Evolutionary conservation across 352 stramenopile genomes (phyloP).

Genomic region (Globisporangium okanoganense): DNA sequence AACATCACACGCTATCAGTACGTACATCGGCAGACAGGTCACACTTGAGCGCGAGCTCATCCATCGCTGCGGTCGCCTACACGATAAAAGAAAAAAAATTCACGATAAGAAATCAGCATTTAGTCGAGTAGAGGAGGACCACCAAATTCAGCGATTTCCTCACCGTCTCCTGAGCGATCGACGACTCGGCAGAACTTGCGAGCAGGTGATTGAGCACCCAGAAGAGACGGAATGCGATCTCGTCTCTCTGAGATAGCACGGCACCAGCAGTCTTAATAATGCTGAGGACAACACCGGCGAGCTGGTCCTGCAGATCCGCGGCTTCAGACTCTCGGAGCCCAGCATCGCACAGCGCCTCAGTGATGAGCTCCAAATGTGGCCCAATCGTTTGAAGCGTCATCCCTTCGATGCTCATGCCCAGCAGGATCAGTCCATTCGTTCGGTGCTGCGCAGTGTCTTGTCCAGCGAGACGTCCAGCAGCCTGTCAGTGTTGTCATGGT

Average conservation of each 20-base stretch:
- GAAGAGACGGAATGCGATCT: slow-evolving; percentile 68
- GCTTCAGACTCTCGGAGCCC: slow-evolving; percentile 70
- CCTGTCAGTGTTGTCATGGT: too few species aligned
- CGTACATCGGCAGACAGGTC: slow-evolving; percentile 40
- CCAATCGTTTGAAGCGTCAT: slow-evolving; percentile 62
- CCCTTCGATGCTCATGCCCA: slow-evolving; percentile 79
- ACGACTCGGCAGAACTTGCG: slow-evolving; percentile 44
- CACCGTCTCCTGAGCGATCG: slow-evolving; percentile 53
- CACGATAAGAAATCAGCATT: neutral
- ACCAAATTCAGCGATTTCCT: neutral
- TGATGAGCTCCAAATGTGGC: slow-evolving; percentile 65
- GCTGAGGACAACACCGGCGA: slow-evolving; percentile 55
- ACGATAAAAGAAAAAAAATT: neutral
- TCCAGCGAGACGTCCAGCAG: slow-evolving; percentile 53
- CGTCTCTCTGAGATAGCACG: slow-evolving; percentile 37
- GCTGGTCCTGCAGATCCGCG: slow-evolving; percentile 62
- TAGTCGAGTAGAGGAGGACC: neutral
- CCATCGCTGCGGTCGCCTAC: slow-evolving; percentile 38
- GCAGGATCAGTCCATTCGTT: slow-evolving; percentile 70
- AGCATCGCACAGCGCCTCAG: slow-evolving; percentile 62
- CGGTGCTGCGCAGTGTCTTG: slow-evolving; percentile 78
- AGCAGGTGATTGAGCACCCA: slow-evolving; percentile 80
- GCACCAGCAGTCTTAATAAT: slow-evolving; percentile 52
- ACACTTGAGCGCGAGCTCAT: slow-evolving; percentile 27
- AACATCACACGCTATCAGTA: neutral